Percentiles rank a stretch among this genome's conserved stretches.
These are phyloP conservation scores for Penicillium italicum DNA, from an alignment of 2,329 filamentous ascomycete genomes.

Conservation along the genomic window DNA sequence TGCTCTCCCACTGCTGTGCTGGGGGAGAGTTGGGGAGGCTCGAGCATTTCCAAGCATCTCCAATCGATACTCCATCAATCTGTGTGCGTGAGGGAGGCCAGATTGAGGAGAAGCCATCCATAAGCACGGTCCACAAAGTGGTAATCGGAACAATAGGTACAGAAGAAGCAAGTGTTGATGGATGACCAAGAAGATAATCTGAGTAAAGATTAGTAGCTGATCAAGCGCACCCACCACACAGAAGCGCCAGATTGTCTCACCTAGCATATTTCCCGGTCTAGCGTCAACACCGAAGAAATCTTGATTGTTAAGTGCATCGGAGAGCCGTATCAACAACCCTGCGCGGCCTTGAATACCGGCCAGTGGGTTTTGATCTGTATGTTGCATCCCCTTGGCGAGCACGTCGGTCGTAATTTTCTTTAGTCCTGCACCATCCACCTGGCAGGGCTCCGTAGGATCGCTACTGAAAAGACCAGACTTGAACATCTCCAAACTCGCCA, in stretches of 20 bases:
- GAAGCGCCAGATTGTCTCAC: constrained; percentile 48
- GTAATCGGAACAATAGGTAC: constrained; percentile 82
- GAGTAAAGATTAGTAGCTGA: constrained; percentile 7
- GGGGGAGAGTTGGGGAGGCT: constrained; percentile 69
- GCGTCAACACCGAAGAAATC: constrained; percentile 81
- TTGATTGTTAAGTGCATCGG: constrained; percentile 70
- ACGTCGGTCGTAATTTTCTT: constrained; percentile 68
- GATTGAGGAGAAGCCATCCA: constrained; percentile 79
- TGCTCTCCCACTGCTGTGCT: constrained; percentile 69
- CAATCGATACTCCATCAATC: constrained; percentile 80
- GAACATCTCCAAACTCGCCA: constrained; percentile 83
- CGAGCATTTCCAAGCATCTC: constrained; percentile 90
- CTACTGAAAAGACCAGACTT: constrained; percentile 86
- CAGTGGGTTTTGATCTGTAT: constrained; percentile 73
- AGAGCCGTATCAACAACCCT: constrained; percentile 70
- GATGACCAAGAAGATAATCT: constrained; percentile 93
- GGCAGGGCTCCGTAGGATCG: constrained; percentile 72
- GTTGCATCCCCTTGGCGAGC: constrained; percentile 80
- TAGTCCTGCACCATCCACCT: constrained; percentile 82
- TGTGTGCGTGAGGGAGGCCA: constrained; percentile 85
- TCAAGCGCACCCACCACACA: neutral
- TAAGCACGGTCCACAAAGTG: constrained; percentile 85
- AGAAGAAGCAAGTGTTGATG: constrained; percentile 81
- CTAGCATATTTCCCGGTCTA: constrained; percentile 89
- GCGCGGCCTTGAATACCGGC: constrained; percentile 82